A percentile compares a stretch with the other conserved stretches of the same genome.
phyloP scores from a whole-genome alignment of 2,329 filamentous ascomycete species.

The Cladosporium austrohemisphaericum region DNA sequence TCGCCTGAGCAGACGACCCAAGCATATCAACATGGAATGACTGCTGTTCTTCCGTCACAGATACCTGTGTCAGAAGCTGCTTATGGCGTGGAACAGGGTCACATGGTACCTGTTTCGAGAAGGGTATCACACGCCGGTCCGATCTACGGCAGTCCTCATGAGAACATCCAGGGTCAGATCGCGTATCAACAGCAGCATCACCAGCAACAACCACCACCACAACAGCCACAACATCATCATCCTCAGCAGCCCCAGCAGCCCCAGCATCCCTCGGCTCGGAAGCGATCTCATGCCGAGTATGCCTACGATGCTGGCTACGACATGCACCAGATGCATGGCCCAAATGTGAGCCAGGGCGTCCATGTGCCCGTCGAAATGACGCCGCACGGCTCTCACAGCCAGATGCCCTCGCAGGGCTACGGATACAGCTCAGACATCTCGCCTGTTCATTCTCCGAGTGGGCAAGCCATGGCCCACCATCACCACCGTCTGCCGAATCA shows the following conservation, averaged over 20 bases:
- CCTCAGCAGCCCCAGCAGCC: constrained; percentile 14
- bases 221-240: constrained; percentile 12
- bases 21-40: constrained; percentile 28
- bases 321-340: constrained; percentile 34
- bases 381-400: constrained; percentile 28
- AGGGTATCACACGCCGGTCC: constrained; percentile 7
- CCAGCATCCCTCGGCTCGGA: constrained; percentile 29
- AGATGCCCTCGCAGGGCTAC: constrained; percentile 20
- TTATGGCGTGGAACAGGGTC: constrained; percentile 27
- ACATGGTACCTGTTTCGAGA: constrained; percentile 23
- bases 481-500: constrained; percentile 78
- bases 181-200: constrained; percentile 14
- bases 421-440: constrained; percentile 9
- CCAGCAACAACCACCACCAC: not conserved
- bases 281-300: constrained; percentile 43
- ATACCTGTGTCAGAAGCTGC: constrained; percentile 26
- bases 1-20: constrained; percentile 17
- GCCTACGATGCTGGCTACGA: constrained; percentile 37
- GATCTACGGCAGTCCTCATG: constrained; percentile 14
- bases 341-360: constrained; percentile 31
- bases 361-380: constrained; percentile 40
- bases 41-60: constrained; percentile 28
- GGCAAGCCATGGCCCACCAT: constrained; percentile 52
- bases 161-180: constrained; percentile 10
- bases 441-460: not conserved